Conservation (phyloP, 2,329 filamentous ascomycete species). For the Colletotrichum sidae region DNA sequence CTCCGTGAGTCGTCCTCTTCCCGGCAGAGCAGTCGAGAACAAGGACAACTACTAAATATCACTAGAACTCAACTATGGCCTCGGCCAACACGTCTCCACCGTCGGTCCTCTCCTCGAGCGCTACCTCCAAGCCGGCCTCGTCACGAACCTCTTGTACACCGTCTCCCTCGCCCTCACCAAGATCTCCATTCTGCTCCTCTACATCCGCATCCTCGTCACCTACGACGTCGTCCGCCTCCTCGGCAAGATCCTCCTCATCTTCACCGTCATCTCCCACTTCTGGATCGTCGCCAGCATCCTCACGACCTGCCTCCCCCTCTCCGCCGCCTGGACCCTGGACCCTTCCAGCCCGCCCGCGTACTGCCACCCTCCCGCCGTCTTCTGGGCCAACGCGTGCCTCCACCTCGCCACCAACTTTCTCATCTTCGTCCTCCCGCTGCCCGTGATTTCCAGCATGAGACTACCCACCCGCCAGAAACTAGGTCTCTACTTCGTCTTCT, state of each 20-base stretch:
- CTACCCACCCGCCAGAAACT: slow-evolving; percentile 56
- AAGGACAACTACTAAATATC: background rate
- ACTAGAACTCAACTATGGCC: slow-evolving; percentile 33
- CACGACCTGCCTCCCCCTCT: slow-evolving; percentile 40
- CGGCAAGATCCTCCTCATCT: slow-evolving; percentile 37
- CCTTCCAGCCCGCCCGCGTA: slow-evolving; percentile 14
- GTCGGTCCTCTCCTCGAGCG: slow-evolving; percentile 7
- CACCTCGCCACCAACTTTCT: slow-evolving; percentile 43
- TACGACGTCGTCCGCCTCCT: slow-evolving; percentile 42
- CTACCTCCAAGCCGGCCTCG: slow-evolving; percentile 31
- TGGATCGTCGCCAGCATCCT: slow-evolving; percentile 40
- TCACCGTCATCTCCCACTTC: slow-evolving; percentile 39
- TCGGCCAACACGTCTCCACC: slow-evolving; percentile 31
- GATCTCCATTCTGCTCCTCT: slow-evolving; percentile 40
- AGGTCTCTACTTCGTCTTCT: slow-evolving; percentile 51
- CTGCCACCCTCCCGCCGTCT: slow-evolving; percentile 39
- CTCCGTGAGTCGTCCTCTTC: background rate
- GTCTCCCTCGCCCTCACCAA: slow-evolving; percentile 40
- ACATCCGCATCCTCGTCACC: slow-evolving; percentile 41
- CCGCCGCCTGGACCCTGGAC: slow-evolving; percentile 36
- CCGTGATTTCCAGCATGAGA: slow-evolving; percentile 56
- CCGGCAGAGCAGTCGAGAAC: background rate
- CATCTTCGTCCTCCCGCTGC: slow-evolving; percentile 50
- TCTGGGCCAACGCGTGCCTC: slow-evolving; percentile 42
- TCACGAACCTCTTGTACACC: slow-evolving; percentile 38